Evolutionary conservation across 1,284 basidiomycete species (phyloP), one percentile per base, ranked within the genome.

Genomic region (Tylopilus sp.): DNA sequence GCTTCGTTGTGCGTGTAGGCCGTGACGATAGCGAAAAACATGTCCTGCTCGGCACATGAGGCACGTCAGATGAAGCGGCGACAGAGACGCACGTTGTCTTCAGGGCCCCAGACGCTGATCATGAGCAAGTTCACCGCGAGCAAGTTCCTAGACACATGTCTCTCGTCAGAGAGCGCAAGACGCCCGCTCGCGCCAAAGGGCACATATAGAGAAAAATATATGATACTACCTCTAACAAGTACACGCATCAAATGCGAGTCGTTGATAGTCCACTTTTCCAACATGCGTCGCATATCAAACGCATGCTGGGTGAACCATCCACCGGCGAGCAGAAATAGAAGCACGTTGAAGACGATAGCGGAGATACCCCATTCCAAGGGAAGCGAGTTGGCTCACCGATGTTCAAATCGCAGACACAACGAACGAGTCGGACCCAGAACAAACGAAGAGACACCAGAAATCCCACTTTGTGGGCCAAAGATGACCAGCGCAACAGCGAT

Each of bases 391-490:
- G 47, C 13, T 18, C 54, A n/a, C 54, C 26, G 56, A 65, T 51
- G 16, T 18, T 57, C 41, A 61, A 62, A 33, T 51, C 58, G n/a
- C 71, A 72, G 41, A 71, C 54, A 13, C 64, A 33, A 12, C 8
- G 44, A n/a, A 3, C 19, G 44, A n/a, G 44, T 47, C 44, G 44
- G 44, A 9, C 44, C 13, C 29, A 29, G 29, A 29, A 29, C 29
- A 29, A 29, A 29, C 6, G 29, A 29, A 29, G 5, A 24, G 10
- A 16, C 55, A 10, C 72, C 68, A 47, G 49, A 57, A 18, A 72
- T 68, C 6, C 70, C 70, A 10, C 70, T 69, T 2, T 38, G 16
- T 7, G 70, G 72, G 8, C 72, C 70, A 49, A 72, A 68, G 24
- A 70, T 61, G 36, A 61, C 33, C 13, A 68, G 15, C 5, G 52